These are phyloP conservation scores for Cyberlindnera subsufficiens DNA, from an alignment of 805 yeast species.

Conservation along the genomic window DNA sequence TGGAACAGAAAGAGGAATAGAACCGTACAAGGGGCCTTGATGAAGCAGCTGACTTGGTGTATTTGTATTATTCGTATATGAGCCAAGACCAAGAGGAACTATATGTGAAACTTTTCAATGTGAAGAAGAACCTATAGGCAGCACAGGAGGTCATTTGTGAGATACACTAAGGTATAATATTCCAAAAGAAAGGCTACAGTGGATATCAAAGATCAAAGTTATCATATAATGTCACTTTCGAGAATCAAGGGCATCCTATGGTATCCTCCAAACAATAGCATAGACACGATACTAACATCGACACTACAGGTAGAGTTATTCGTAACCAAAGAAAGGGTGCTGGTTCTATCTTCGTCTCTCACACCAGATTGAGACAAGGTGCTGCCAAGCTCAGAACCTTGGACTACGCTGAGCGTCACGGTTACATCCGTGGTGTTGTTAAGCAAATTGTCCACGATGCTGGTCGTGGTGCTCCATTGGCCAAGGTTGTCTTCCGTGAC, in stretches of 20 bases:
- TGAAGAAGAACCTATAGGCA: too few relatives aligned
- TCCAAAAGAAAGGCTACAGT: too few relatives aligned
- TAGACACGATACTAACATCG: constrained; percentile 9
- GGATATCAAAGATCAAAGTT: not conserved
- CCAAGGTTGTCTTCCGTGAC: constrained; percentile 98
- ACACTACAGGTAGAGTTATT: constrained; percentile 88
- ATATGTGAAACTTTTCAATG: too few relatives aligned
- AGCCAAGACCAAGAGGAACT: too few relatives aligned
- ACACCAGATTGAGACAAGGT: constrained; percentile 99
- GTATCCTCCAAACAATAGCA: not conserved
- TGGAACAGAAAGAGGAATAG: constrained; percentile 1
- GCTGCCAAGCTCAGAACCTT: constrained; percentile 99
- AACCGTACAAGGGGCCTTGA: too few relatives aligned
- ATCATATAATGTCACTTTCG: not conserved
- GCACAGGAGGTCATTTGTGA: too few relatives aligned
- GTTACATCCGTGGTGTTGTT: constrained; percentile 99
- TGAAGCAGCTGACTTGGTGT: too few relatives aligned
- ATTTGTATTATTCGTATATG: too few relatives aligned
- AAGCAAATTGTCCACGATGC: constrained; percentile 99
- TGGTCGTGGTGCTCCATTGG: constrained; percentile 99
- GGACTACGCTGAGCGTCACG: constrained; percentile 99
- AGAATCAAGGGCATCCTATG: too few relatives aligned
- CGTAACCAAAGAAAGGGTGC: constrained; percentile 99
- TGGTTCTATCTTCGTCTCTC: constrained; percentile 99
- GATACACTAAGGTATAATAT: too few relatives aligned